A percentile compares a stretch with the other conserved stretches of the same genome.
Evolutionary conservation across 163 green algal species (phyloP).

Genomic region (Smithsoniella earleae): DNA sequence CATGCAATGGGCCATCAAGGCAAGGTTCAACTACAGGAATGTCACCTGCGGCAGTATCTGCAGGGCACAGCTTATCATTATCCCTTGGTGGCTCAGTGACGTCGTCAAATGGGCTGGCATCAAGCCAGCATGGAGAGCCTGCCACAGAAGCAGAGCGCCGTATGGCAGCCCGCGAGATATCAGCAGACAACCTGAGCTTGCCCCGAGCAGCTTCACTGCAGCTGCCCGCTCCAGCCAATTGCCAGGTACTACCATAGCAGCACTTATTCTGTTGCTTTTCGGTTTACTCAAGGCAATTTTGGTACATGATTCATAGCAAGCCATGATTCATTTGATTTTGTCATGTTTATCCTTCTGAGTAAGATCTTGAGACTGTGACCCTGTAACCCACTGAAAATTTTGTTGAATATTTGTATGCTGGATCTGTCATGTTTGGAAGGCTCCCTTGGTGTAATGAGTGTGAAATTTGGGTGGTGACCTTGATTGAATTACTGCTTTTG

Average conservation of each 20-base stretch:
- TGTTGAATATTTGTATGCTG: too few species aligned
- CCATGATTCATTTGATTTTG: too few species aligned
- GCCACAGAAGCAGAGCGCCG: constrained; percentile 25
- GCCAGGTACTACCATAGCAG: neutral
- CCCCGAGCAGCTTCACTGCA: constrained; percentile 16
- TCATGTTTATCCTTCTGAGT: too few species aligned
- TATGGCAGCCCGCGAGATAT: constrained; percentile 25
- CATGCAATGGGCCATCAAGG: too few species aligned
- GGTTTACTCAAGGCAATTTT: neutral
- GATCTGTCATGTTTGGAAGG: too few species aligned
- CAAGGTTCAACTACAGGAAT: neutral
- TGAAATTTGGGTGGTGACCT: too few species aligned
- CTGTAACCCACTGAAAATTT: too few species aligned
- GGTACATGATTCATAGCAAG: too few species aligned
- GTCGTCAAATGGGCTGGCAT: neutral
- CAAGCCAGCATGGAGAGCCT: constrained; percentile 8
- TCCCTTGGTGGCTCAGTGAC: neutral
- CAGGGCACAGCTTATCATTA: neutral
- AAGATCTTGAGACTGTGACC: too few species aligned
- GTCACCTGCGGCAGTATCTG: neutral
- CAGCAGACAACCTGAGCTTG: constrained; percentile 20
- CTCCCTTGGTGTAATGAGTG: too few species aligned
- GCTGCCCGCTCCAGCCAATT: constrained; percentile 16
- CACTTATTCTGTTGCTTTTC: neutral
- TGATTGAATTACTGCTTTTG: neutral